Conservation (phyloP, 768 basidiomycete species). For the Leccinum variicolor region DNA sequence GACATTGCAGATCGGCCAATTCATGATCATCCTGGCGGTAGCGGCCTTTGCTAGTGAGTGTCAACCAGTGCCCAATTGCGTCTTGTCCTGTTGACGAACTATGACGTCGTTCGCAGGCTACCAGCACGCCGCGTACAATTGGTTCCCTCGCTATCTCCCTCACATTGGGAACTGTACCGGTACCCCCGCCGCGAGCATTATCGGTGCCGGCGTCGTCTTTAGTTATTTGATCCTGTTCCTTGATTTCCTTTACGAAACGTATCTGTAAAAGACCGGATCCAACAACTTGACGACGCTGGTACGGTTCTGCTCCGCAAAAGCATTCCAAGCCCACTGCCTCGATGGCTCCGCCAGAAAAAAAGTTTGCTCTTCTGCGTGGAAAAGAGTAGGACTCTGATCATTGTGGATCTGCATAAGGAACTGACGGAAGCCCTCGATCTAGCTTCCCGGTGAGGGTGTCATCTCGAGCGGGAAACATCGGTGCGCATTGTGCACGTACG, state of each 20-base stretch:
- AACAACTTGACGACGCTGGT: background rate
- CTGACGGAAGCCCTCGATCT: background rate
- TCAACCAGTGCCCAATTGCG: background rate
- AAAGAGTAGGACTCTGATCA: background rate
- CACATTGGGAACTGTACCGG: constrained; percentile 14
- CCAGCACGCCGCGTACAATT: constrained; percentile 16
- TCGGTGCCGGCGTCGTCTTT: constrained; percentile 6
- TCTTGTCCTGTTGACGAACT: background rate
- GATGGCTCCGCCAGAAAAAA: background rate
- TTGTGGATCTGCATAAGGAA: background rate
- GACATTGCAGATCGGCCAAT: constrained; percentile 22
- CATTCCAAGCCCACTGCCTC: background rate
- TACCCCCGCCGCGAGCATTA: constrained; percentile 12
- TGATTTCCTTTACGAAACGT: constrained; percentile 20
- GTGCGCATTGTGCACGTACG: background rate
- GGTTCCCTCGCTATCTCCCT: constrained; percentile 14
- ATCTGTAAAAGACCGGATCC: constrained; percentile 3
- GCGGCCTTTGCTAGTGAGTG: constrained; percentile 12
- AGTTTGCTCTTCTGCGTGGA: background rate
- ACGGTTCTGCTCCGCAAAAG: too few species aligned
- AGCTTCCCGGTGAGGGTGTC: background rate
- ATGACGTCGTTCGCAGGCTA: constrained; percentile 1
- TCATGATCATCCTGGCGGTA: constrained; percentile 12
- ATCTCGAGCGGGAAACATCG: background rate
- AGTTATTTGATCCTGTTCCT: constrained; percentile 21